Conservation (phyloP, 192 early-diverging fungal genomes). For the Podila horticola region DNA sequence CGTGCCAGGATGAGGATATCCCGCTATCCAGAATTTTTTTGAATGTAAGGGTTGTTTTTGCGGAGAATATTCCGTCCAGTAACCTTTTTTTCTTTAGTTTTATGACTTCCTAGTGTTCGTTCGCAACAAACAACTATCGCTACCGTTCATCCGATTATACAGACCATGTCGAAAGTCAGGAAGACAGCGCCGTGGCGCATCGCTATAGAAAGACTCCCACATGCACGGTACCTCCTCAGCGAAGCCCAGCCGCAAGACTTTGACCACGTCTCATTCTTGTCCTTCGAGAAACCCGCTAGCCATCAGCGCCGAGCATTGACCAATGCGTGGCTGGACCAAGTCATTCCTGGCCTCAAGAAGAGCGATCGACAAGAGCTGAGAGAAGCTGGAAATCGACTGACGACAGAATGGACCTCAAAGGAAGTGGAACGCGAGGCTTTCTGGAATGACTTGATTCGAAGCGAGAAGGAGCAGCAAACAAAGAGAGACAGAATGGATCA, state of each 20-base stretch:
- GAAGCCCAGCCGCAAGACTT: constrained; percentile 1
- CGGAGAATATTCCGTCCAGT: no score
- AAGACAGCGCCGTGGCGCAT: background rate
- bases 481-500: constrained; percentile 4
- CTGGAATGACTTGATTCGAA: constrained; percentile 3
- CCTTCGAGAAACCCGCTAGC: constrained; percentile 1
- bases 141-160: no score
- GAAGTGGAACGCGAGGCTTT: background rate
- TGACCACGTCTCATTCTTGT: constrained; percentile 1
- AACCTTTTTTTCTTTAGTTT: no score
- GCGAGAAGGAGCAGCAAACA: background rate
- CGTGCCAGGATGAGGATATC: constrained; percentile 6
- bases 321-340: constrained; percentile 2
- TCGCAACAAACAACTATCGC: no score
- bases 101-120: no score
- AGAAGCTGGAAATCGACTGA: constrained; percentile 8
- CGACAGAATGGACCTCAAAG: background rate
- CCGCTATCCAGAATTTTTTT: background rate
- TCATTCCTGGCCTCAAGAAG: constrained; percentile 3
- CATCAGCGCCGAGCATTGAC: background rate
- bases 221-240: constrained; percentile 4
- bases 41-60: background rate
- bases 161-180: background rate
- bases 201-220: background rate
- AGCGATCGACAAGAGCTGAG: constrained; percentile 4